Base-by-base conservation (phyloP, 2,329 filamentous ascomycete species). In the Phoma herbarum region DNA sequence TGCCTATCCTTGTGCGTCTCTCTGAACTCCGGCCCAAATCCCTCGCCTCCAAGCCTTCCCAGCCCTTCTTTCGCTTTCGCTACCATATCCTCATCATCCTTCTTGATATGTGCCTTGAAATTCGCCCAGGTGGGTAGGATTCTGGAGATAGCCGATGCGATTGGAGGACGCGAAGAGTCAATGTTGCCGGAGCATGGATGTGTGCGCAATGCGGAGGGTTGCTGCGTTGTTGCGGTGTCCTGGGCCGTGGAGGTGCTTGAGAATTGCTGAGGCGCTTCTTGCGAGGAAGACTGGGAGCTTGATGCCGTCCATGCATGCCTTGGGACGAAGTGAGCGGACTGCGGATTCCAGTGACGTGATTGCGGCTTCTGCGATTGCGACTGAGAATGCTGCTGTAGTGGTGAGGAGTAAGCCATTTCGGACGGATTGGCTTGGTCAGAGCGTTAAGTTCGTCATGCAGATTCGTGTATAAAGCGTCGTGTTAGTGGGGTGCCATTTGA, bases 1-100 rank as follows among this genome's bases (percentile, higher is more conserved):
- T 37, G 14, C 25, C 29, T 23, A n/a, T 45, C 53, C 28, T 56
- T 56, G 37, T 58, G 56, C 10, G 47, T 55, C 37, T 61, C 59
- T 31, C 45, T 39, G 1, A 56, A 29, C 29, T 61, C 54, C 16
- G 59, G 54, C 14, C 51, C 25, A 18, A 58, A 58, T 1, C 9
- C 37, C 8, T 52, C 22, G 2, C 42, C 47, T 22, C 42, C 42
- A 11, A 41, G 11, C 6, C 33, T 52, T 16, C 44, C 29, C 9
- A 28, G 26, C 3, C 49, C 25, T 26, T 52, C 41, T 4, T 25
- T 23, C 31, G 43, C 43, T 23, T 50, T 45, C 7, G 16, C 25
- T 6, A 33, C 28, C 42, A 49, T 41, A 4, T 31, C 16, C 20
- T 46, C 23, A n/a, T 61, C 55, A 20, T 56, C 59, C 23, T 47